Evolutionary conservation across 495 filamentous ascomycete genomes (phyloP), one percentile per base, ranked within the genome.

Genomic region (Talaromyces thailandensis): DNA sequence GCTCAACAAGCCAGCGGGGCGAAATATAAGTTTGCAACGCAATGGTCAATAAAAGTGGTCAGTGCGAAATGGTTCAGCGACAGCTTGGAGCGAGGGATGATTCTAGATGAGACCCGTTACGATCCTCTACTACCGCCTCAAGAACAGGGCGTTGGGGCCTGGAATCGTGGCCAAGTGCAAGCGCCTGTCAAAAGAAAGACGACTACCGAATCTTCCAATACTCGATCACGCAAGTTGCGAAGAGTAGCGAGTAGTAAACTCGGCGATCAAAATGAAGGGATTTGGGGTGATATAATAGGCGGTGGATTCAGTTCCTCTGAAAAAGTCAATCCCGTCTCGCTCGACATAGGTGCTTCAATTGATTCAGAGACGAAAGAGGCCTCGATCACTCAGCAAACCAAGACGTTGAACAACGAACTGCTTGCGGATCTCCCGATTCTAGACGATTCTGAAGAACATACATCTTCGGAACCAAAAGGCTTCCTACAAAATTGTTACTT

Each of bases 51-150:
- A 65, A 86, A 82, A 24, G 84, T 91, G 31, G 90, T 98, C 26
- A 83, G 86, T 3, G 68, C 86, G 35, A 88, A 96, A 71, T 98
- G 94, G 94, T 80, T 98, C 52, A 74, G 83, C 26, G 86, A 98
- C 63, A 93, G 92, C 68, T 65, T 94, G 60, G 86, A 90, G 66
- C 85, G 94, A 60, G 95, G 94, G n/a, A 93, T 98, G 91, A 87
- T 89, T 3, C 78, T 98, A 24, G 88, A 96, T 31, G 95, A 96
- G 68, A 78, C 78, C 11, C 82, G 83, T 62, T 98, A 96, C 71
- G 85, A 94, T 69, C 92, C 90, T 2, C 72, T 76, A 32, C 63
- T 92, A 11, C 84, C 91, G 6, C 53, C 64, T 11, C 85, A 88
- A 64, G 77, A 91, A 68, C 85, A 91, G 67, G 94, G 94, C 0